A percentile compares a stretch with the other conserved stretches of the same genome.
phyloP scores from a whole-genome alignment of 1,284 basidiomycete genomes.

The Tetrapyrgos nigripes region DNA sequence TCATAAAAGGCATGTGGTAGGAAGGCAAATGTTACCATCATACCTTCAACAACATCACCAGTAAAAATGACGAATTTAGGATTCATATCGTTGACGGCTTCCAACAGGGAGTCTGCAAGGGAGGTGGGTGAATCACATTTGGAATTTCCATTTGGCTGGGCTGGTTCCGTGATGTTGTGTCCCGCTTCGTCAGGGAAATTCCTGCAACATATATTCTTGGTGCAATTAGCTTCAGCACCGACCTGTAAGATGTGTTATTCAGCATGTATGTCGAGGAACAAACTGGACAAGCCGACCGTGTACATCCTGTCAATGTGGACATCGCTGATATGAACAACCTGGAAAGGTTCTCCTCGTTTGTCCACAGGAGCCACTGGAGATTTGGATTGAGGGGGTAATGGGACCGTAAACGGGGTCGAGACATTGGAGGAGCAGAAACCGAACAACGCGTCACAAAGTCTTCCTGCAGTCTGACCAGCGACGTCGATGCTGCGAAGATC shows the following conservation, averaged over 20 bases:
- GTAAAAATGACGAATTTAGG: slow-evolving; percentile 63
- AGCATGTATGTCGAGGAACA: not conserved
- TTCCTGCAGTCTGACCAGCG: slow-evolving; percentile 54
- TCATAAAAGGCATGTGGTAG: not conserved
- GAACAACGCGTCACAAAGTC: slow-evolving; percentile 61
- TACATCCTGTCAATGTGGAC: slow-evolving; percentile 61
- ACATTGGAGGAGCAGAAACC: slow-evolving; percentile 59
- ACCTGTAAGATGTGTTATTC: slow-evolving; percentile 29
- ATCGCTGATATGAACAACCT: slow-evolving; percentile 60
- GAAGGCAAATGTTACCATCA: slow-evolving; percentile 13
- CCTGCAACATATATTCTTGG: slow-evolving; percentile 60
- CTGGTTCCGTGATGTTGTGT: slow-evolving; percentile 43
- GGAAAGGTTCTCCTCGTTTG: slow-evolving; percentile 49
- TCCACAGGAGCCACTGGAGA: slow-evolving; percentile 39
- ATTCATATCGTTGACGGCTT: slow-evolving; percentile 44
- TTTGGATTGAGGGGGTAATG: slow-evolving; percentile 39
- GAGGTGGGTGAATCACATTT: slow-evolving; percentile 55
- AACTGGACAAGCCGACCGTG: slow-evolving; percentile 38
- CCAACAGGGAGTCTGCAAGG: slow-evolving; percentile 59
- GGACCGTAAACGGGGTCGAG: slow-evolving; percentile 48
- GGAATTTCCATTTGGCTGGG: slow-evolving; percentile 51
- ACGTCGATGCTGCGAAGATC: slow-evolving; percentile 56
- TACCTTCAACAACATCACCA: slow-evolving; percentile 67
- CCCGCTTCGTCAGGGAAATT: slow-evolving; percentile 48
- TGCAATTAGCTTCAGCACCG: slow-evolving; percentile 60